Percentiles rank a stretch among this genome's conserved stretches.
Conservation (phyloP, 2,329 filamentous ascomycete genomes). For the Aureobasidium sp. region DNA sequence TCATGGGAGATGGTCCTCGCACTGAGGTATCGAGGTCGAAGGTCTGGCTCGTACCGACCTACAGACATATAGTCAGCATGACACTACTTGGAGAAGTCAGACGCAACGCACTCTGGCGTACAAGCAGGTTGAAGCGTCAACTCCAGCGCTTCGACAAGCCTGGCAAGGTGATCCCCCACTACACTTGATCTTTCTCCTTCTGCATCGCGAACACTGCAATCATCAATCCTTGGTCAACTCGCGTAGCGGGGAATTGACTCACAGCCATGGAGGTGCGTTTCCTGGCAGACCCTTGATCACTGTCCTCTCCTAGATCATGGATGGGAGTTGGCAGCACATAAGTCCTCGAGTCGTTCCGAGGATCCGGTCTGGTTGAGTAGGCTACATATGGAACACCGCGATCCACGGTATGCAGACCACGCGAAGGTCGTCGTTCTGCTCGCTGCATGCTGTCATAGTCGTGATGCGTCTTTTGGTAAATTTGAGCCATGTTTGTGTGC, state of each 20-base stretch:
- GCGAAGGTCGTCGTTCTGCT: slow-evolving; percentile 2
- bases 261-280: slow-evolving; percentile 35
- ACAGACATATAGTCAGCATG: not conserved
- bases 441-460: slow-evolving; percentile 20
- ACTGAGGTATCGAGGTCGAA: slow-evolving; percentile 15
- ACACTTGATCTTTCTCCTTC: slow-evolving; percentile 95
- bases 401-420: not conserved
- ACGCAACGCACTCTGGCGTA: slow-evolving; percentile 76
- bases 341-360: slow-evolving; percentile 22
- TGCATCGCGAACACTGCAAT: slow-evolving; percentile 85
- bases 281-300: slow-evolving; percentile 32
- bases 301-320: slow-evolving; percentile 39
- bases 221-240: slow-evolving; percentile 32
- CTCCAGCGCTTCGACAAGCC: slow-evolving; percentile 82
- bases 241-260: slow-evolving; percentile 61
- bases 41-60: slow-evolving; percentile 21
- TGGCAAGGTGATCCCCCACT: slow-evolving; percentile 88
- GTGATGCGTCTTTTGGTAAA: slow-evolving; percentile 5
- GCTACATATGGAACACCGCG: slow-evolving; percentile 11
- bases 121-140: slow-evolving; percentile 68
- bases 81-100: not conserved
- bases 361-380: slow-evolving; percentile 7
- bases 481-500: slow-evolving; percentile 10
- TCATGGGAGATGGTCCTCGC: not conserved
- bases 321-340: slow-evolving; percentile 29